Conservation (phyloP, 495 filamentous ascomycete genomes). For the Articulospora tetracladia region DNA sequence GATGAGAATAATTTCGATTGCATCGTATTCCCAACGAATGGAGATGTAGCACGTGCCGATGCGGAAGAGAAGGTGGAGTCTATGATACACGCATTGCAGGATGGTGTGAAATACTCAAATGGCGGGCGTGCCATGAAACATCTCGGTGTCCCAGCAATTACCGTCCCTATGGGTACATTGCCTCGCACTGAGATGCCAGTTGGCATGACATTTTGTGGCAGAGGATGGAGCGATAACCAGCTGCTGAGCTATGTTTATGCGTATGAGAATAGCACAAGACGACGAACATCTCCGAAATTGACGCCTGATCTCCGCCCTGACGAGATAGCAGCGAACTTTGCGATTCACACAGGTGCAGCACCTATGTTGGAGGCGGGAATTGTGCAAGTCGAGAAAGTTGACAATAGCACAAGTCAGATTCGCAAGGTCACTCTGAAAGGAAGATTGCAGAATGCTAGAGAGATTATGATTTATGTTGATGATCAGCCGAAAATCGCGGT, state of each 20-base stretch:
- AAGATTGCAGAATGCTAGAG: background rate
- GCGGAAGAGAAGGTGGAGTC: conserved; percentile 24
- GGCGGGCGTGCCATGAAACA: conserved; percentile 31
- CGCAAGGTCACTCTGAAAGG: background rate
- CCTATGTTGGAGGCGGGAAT: background rate
- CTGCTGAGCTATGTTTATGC: conserved; percentile 30
- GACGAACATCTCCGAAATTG: background rate
- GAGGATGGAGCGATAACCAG: conserved; percentile 27
- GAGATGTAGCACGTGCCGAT: conserved; percentile 30
- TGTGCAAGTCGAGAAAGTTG: background rate
- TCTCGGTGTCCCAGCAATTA: conserved; percentile 31
- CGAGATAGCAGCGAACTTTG: background rate
- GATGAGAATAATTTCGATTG: conserved; percentile 19
- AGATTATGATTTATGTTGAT: background rate
- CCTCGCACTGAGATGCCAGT: conserved; percentile 26
- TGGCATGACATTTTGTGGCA: conserved; percentile 30
- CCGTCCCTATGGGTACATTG: conserved; percentile 29
- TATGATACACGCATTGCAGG: conserved; percentile 22
- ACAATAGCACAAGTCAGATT: background rate
- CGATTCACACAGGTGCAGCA: background rate
- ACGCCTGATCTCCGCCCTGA: background rate
- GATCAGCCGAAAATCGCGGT: background rate
- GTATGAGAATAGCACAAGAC: conserved; percentile 18
- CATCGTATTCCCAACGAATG: conserved; percentile 29
- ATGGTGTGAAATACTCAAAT: conserved; percentile 33